Evolutionary conservation across 169 alveolate species (phyloP), one percentile per base, ranked within the genome.

Genomic region (Cystoisospora suis): DNA sequence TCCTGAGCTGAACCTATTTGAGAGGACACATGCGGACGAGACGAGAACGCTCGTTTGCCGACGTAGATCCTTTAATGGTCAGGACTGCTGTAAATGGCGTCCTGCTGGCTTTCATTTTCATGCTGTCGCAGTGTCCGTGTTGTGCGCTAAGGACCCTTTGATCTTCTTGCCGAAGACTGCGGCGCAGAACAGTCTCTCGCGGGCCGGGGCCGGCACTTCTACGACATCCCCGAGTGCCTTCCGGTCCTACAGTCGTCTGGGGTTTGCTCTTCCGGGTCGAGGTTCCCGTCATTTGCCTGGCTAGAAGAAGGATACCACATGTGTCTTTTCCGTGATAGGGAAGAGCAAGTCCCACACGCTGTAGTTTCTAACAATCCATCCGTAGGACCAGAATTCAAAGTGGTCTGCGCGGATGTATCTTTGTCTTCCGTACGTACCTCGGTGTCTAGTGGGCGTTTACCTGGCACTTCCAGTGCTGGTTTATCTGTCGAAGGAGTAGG

Each of bases 331-430:
- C 83, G 83, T 42, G 83, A 72, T 38, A 29, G 56, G 7, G 83
- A 72, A 36, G 83, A 72, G 45, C 58, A 72, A 72, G 34, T n/a
- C 34, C 83, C 83, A 9, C 83, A 72, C 2, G 83, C 83, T n/a
- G 83, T 72, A 12, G 83, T 72, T 20, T 36, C 83, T 32, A 72
- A 38, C n/a, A 56, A 27, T 36, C 83, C 83, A 9, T 72, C 83
- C 17, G 83, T 40, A 34, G 83, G 83, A 17, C 83, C 83, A 15
- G 27, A 34, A 6, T 72, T 72, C n/a, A 12, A 47, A 6, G 83
- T 72, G 12, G 83, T 72, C 45, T 36, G 58, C 27, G 83, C 83
- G 3, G 83, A 36, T 38, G 38, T n/a, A n/a, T n/a, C n/a, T n/a
- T n/a, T n/a, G n/a, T n/a, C n/a, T n/a, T n/a, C n/a, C n/a, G n/a